A percentile compares a stretch with the other conserved stretches of the same genome.
These are phyloP conservation scores for Blastobotrys indianensis DNA, from an alignment of 1,139 yeast genomes.

Conservation along the genomic window DNA sequence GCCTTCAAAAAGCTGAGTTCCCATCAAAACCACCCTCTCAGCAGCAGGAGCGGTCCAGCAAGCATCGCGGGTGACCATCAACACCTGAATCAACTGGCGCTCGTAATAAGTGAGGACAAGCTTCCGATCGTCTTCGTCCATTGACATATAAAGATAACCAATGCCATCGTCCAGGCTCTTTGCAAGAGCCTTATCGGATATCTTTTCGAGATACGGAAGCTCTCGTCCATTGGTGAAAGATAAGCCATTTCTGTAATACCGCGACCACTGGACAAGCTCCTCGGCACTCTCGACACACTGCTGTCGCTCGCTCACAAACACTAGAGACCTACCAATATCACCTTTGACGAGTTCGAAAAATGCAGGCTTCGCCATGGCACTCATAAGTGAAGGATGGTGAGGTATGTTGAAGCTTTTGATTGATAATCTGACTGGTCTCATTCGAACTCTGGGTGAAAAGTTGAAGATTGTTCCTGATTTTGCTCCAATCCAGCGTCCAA, in stretches of 20 bases:
- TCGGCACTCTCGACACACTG: constrained; percentile 50
- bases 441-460: constrained; percentile 59
- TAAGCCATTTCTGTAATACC: constrained; percentile 35
- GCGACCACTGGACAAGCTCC: constrained; percentile 36
- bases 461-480: constrained; percentile 55
- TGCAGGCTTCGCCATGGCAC: constrained; percentile 48
- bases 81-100: constrained; percentile 44
- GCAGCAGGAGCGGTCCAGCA: constrained; percentile 48
- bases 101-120: constrained; percentile 51
- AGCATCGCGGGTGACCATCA: constrained; percentile 57
- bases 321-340: constrained; percentile 30
- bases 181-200: constrained; percentile 45
- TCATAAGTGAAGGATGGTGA: constrained; percentile 46
- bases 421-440: constrained; percentile 41
- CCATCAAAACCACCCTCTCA: constrained; percentile 53
- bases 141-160: constrained; percentile 56
- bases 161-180: constrained; percentile 55
- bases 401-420: constrained; percentile 47
- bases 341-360: constrained; percentile 32
- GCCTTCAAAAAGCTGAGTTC: constrained; percentile 71
- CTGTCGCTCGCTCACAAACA: constrained; percentile 55
- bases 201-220: constrained; percentile 37
- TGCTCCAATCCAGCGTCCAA: constrained; percentile 86
- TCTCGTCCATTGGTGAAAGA: constrained; percentile 34
- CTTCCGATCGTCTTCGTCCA: constrained; percentile 49